A percentile compares a stretch with the other conserved stretches of the same genome.
Evolutionary conservation across 306 rosid genomes (phyloP).

Genomic region (Phaseolus lunatus): DNA sequence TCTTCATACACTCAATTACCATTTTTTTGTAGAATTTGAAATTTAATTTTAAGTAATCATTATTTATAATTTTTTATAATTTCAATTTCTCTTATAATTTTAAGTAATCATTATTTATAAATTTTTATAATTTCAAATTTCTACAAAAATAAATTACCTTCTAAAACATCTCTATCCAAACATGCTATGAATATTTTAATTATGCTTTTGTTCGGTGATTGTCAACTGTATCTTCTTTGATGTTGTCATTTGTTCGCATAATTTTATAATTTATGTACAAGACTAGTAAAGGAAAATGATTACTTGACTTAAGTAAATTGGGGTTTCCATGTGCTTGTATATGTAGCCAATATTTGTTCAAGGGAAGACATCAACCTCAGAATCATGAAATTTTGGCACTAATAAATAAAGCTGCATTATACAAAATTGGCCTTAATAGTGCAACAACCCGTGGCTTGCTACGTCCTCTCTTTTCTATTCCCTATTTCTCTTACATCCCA

Average conservation of each 20-base stretch:
- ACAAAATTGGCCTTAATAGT: not conserved
- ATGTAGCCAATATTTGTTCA: constrained; percentile 8
- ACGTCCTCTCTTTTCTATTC: not conserved
- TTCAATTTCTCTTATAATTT: too few species aligned
- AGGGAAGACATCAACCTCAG: constrained; percentile 25
- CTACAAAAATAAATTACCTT: too few species aligned
- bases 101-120: too few species aligned
- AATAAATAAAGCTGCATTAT: not conserved
- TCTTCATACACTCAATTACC: not conserved
- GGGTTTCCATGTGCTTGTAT: constrained; percentile 8
- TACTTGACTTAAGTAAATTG: not conserved
- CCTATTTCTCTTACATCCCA: not conserved
- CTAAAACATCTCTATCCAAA: not conserved
- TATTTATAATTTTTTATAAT: too few species aligned
- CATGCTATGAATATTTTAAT: not conserved
- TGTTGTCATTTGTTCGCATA: not conserved
- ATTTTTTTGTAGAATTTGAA: too few species aligned
- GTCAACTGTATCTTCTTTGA: not conserved
- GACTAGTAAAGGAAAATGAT: too few species aligned
- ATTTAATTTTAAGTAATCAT: too few species aligned
- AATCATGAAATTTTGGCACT: not conserved
- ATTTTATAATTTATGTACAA: too few species aligned
- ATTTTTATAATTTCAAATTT: too few species aligned
- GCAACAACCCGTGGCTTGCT: not conserved
- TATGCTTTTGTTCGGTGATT: not conserved